These are phyloP conservation scores for Yamadazyma epiphylla DNA, from an alignment of 1,139 yeast species.

Conservation along the genomic window DNA sequence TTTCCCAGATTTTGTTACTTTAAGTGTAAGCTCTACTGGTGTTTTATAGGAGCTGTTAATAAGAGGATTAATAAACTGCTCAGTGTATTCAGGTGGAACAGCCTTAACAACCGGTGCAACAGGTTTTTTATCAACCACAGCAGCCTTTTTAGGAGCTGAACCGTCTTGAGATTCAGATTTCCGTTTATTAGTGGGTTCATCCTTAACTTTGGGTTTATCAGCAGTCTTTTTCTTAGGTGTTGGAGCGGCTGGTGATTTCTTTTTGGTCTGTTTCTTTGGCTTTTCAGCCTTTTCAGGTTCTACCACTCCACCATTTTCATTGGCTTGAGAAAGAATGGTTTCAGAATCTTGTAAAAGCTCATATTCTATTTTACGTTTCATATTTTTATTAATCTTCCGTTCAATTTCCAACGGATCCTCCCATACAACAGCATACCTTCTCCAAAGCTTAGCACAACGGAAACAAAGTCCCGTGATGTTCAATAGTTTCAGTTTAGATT, in stretches of 20 bases:
- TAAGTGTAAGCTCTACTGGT: neutral
- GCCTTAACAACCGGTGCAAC: no score
- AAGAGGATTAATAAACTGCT: neutral
- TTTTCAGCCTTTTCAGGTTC: constrained; percentile 1
- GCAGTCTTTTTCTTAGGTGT: neutral
- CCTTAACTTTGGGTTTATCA: constrained; percentile 2
- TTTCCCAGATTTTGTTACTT: constrained; percentile 1
- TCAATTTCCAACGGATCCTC: constrained; percentile 71
- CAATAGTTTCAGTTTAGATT: constrained; percentile 15
- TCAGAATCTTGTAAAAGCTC: constrained; percentile 70
- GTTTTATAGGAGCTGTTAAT: neutral
- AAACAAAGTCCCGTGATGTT: constrained; percentile 58
- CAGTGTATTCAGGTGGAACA: neutral
- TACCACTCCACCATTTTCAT: constrained; percentile 6
- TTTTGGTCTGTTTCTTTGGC: constrained; percentile 2
- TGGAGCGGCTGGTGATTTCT: constrained; percentile 2
- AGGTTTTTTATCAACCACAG: neutral
- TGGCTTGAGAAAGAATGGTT: constrained; percentile 48
- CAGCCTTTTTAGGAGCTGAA: neutral
- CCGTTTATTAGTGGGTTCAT: neutral
- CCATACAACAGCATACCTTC: constrained; percentile 90
- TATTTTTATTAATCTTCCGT: constrained; percentile 38
- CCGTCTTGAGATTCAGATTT: neutral
- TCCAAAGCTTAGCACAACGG: constrained; percentile 89
- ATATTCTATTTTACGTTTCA: constrained; percentile 62